Evolutionary conservation across 352 stramenopile species (phyloP).

Genomic region (Phytopythium aichiense): DNA sequence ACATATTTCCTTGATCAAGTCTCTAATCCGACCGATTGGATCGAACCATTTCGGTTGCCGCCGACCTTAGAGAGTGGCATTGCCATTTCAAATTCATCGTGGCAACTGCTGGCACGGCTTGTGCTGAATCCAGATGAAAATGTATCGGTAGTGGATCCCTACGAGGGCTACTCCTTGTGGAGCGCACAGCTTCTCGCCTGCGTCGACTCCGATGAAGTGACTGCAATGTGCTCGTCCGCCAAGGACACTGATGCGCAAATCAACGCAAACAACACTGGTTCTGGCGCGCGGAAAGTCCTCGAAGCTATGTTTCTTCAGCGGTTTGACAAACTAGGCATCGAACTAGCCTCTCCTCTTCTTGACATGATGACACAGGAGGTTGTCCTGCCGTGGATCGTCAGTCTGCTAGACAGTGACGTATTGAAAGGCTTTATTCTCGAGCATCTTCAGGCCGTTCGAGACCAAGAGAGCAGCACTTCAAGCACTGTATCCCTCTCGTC

Average conservation of each 20-base stretch:
- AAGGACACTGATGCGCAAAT: neutral
- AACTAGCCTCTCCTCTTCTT: neutral
- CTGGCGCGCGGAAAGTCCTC: conserved; percentile 9
- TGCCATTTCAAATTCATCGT: neutral
- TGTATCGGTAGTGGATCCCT: conserved; percentile 23
- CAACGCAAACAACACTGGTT: conserved; percentile 4
- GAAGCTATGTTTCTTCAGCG: conserved; percentile 1
- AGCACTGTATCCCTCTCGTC: neutral
- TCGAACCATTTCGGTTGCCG: conserved; percentile 18
- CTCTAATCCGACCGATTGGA: conserved; percentile 12
- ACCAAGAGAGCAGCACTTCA: conserved; percentile 7
- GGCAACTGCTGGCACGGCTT: conserved; percentile 15
- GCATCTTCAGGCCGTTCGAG: conserved; percentile 11
- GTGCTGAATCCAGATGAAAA: conserved; percentile 27
- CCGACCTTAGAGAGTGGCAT: neutral
- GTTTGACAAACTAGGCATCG: conserved; percentile 7
- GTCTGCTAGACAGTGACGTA: conserved; percentile 32
- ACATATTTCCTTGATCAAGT: conserved; percentile 9
- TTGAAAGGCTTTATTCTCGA: conserved; percentile 33
- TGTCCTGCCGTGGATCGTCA: conserved; percentile 36
- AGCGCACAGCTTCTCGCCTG: conserved; percentile 32
- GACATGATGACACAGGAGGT: conserved; percentile 18
- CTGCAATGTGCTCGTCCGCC: conserved; percentile 15
- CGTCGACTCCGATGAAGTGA: conserved; percentile 21
- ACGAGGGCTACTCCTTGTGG: conserved; percentile 38